These are phyloP conservation scores for Russula griseocarnosa DNA, from an alignment of 768 basidiomycete species.

Conservation along the genomic window DNA sequence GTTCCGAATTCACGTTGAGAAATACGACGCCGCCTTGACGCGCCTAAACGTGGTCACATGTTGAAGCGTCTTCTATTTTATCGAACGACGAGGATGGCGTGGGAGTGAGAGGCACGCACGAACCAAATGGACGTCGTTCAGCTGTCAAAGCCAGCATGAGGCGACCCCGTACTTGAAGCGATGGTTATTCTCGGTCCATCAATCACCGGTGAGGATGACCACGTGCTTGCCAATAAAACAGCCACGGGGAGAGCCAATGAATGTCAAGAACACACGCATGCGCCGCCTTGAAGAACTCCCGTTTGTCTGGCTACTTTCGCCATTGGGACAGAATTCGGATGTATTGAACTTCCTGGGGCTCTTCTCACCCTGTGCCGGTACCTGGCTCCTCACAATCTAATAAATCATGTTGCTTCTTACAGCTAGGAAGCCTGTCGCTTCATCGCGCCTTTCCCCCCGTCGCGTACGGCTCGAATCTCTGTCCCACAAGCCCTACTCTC, in stretches of 20 bases:
- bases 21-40: neutral
- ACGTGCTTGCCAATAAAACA: conserved; percentile 10
- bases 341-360: neutral
- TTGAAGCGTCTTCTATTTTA: neutral
- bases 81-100: neutral
- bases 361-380: neutral
- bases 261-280: conserved; percentile 19
- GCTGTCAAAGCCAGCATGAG: conserved; percentile 12
- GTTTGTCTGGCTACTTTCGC: neutral
- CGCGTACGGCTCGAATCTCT: neutral
- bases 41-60: conserved; percentile 6
- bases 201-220: neutral
- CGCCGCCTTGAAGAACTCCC: neutral
- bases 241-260: conserved; percentile 4
- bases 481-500: neutral
- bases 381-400: neutral
- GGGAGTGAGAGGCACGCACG: neutral
- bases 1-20: neutral
- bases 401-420: conserved; percentile 10
- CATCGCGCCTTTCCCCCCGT: conserved; percentile 1
- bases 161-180: neutral
- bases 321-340: neutral
- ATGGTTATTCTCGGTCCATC: neutral
- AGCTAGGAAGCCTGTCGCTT: neutral
- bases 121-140: conserved; percentile 10